Evolutionary conservation across 768 basidiomycete genomes (phyloP), one percentile per base, ranked within the genome.

Genomic region (Collybiopsis confluens): DNA sequence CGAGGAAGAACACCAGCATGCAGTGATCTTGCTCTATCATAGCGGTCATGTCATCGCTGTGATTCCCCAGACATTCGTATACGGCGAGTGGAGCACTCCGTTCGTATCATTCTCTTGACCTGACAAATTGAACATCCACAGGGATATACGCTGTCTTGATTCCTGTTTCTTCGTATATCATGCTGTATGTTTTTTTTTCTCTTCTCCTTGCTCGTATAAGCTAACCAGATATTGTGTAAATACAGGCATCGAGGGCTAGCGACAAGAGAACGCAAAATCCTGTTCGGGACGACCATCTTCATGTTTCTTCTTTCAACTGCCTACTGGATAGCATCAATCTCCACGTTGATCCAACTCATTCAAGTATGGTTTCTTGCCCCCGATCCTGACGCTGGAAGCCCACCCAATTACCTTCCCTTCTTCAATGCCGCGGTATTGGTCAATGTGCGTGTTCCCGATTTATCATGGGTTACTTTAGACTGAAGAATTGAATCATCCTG

Each of bases 121-220:
- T 50, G 8, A 40, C 18, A 20, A 8, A 9, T 50, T n/a, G 15
- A 40, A 38, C 9, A 13, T n/a, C n/a, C n/a, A 50, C 18, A 52
- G 51, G 51, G 4, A 28, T 52, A 24, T 52, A 52, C 20, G 51
- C 33, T 8, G 37, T 26, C 16, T 38, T 52, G 21, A 30, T 52
- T 52, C 23, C 51, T 16, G n/a, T 52, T 26, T 26, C 21, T 18
- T 35, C 40, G 5, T 42, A 52, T 35, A 20, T 52, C 36, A 43
- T 52, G 41, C 16, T 26, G 51, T 52, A 24, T 26, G 51, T 24
- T 28, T 16, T 23, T 16, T 7, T 28, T 11, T 11, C 27, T 10
- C 27, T 24, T 1, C 2, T 9, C 5, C 20, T 11, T 13, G 9
- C 11, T 11, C 16, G 18, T 11, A 43, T 24, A 9, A 23, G 20